Evolutionary conservation across 306 rosid genomes (phyloP).

Genomic region (Castanea sativa): DNA sequence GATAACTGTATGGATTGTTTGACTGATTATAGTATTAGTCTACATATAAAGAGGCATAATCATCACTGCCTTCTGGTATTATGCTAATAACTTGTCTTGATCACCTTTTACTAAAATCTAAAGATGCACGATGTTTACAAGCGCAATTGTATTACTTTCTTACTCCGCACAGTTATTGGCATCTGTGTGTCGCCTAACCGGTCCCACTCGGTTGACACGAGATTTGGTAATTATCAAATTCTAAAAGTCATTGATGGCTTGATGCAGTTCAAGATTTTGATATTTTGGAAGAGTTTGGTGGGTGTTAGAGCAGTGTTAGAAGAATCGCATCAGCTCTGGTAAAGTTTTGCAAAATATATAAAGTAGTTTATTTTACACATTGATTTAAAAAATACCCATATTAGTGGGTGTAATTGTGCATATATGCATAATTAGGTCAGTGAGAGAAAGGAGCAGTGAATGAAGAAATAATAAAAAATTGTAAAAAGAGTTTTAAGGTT

Average conservation of each 20-base stretch:
- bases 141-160: background rate
- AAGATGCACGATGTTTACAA: background rate
- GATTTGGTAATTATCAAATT: background rate
- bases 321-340: too few species aligned
- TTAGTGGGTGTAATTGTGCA: too few species aligned
- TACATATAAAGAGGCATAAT: background rate
- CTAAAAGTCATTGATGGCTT: background rate
- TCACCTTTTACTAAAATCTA: background rate
- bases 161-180: background rate
- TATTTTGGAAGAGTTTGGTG: too few species aligned
- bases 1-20: background rate
- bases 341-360: too few species aligned
- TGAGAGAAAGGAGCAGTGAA: too few species aligned
- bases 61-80: background rate
- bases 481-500: too few species aligned
- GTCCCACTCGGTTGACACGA: background rate
- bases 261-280: background rate
- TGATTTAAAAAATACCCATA: too few species aligned
- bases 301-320: too few species aligned
- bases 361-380: too few species aligned
- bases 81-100: background rate
- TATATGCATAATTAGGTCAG: too few species aligned
- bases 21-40: background rate
- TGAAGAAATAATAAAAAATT: too few species aligned
- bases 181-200: background rate